Evolutionary conservation across 2,329 filamentous ascomycete species (phyloP), one percentile per base, ranked within the genome.

Genomic region (Epichloe coenophiala): DNA sequence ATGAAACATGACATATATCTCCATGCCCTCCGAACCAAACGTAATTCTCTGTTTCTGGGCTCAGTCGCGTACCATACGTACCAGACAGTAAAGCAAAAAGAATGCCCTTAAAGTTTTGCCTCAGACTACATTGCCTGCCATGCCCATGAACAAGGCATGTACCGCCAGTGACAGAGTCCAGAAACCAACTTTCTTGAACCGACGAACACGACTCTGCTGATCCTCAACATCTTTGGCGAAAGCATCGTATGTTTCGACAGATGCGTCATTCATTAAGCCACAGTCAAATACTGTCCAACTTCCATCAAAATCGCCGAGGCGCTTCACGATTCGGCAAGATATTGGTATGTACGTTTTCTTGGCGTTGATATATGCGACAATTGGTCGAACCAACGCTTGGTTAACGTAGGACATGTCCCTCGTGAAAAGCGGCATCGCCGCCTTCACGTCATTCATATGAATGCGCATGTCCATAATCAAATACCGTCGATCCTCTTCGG

Each of bases 351-450:
- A 97, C 0, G 91, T 95, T 62, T 84, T 84, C 65, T 89, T 88
- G 41, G 88, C 87, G 68, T 98, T 98, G 68, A 98, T 97, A 65
- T 97, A 98, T 6, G 93, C 93, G 40, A 98, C 90, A 54, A 98
- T 98, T 15, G 93, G 93, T 4, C 93, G 82, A 37, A 97, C 88
- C 4, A 97, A 81, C 2, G 93, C 89, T 65, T 95, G 94, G 68
- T 96, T 97, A 60, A 96, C 86, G 65, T 97, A 98, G 1, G 88
- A 94, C 46, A 97, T 79, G 62, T 96, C 86, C 15, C 81, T 84
- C 1, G 86, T 95, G 70, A 98, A 97, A 47, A 97, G 77, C 1
- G 93, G 93, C 1, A 98, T 90, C 3, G 86, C 84, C 31, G 93
- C 93, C 58, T 89, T 88, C 43, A 96, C 89, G 58, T 96, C 88